phyloP scores from a whole-genome alignment of 257 asterid species.

The Petunia axillaris region DNA sequence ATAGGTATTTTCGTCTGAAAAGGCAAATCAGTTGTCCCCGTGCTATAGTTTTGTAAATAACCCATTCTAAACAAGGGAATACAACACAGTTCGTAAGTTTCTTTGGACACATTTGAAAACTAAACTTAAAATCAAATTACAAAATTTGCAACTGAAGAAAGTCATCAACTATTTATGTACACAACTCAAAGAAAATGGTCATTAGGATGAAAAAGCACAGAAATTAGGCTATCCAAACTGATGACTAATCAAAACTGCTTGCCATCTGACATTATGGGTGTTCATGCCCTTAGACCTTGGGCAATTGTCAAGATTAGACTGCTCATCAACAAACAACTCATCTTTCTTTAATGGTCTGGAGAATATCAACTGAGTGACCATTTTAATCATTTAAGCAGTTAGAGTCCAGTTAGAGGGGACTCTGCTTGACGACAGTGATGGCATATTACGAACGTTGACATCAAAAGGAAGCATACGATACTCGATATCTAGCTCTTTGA shows the following conservation, averaged over 20 bases:
- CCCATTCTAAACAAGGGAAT: too few relatives aligned
- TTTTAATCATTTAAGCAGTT: constrained; percentile 27
- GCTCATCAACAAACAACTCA: constrained; percentile 1
- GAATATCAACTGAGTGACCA: not conserved
- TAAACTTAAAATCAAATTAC: not conserved
- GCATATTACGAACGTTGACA: constrained; percentile 77
- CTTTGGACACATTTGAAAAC: too few relatives aligned
- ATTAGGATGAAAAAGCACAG: too few relatives aligned
- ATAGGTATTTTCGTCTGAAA: too few relatives aligned
- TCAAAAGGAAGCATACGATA: constrained; percentile 77
- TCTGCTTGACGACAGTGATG: constrained; percentile 53
- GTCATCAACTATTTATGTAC: constrained; percentile 11
- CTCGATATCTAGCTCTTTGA: constrained; percentile 81
- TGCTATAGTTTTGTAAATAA: too few relatives aligned
- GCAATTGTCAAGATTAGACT: not conserved
- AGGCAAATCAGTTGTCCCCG: too few relatives aligned
- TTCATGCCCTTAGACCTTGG: too few relatives aligned
- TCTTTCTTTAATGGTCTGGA: not conserved
- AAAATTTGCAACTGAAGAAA: not conserved
- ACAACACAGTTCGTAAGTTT: too few relatives aligned
- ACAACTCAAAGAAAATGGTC: not conserved
- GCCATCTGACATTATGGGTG: not conserved
- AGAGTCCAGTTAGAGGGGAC: constrained; percentile 75
- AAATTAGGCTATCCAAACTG: not conserved
- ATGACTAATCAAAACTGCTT: constrained; percentile 10